These are phyloP conservation scores for Xerophyta viscosa DNA, from an alignment of 106 monocot genomes.

Conservation along the genomic window DNA sequence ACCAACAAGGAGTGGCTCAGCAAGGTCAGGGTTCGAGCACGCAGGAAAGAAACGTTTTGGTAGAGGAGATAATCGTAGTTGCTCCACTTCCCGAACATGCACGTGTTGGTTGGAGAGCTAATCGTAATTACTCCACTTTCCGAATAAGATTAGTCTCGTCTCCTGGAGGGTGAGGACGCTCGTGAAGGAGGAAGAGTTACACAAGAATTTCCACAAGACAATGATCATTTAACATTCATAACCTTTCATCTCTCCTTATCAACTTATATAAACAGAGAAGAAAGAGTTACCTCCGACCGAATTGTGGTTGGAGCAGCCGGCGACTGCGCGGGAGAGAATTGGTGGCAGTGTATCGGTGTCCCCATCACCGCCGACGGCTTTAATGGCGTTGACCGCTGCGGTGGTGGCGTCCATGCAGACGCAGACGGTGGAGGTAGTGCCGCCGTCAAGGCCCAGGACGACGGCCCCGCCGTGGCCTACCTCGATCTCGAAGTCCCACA, in stretches of 20 bases:
- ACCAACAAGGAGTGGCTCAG: too few species aligned
- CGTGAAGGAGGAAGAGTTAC: too few species aligned
- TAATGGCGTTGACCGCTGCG: neutral
- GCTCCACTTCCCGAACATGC: too few species aligned
- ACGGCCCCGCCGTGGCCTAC: conserved; percentile 27
- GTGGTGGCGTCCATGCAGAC: conserved; percentile 49
- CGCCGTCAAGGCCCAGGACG: conserved; percentile 81
- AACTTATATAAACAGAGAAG: neutral
- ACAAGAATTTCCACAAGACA: neutral
- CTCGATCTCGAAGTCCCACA: conserved; percentile 28
- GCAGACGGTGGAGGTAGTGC: conserved; percentile 83
- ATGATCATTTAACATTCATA: neutral
- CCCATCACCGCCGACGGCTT: too few species aligned
- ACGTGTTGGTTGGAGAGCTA: too few species aligned
- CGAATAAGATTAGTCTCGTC: too few species aligned
- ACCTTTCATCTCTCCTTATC: too few species aligned
- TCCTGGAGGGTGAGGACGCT: too few species aligned
- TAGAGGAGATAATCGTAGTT: too few species aligned
- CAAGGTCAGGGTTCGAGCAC: too few species aligned
- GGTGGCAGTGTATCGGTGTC: conserved; percentile 28
- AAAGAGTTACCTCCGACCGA: conserved; percentile 74
- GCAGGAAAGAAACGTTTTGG: too few species aligned
- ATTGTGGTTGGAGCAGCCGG: conserved; percentile 90
- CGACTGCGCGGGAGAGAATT: conserved; percentile 65
- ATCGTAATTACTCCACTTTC: too few species aligned